Evolutionary conservation across 2,329 filamentous ascomycete species (phyloP), one percentile per base, ranked within the genome.

Genomic region (Akanthomyces muscarius): DNA sequence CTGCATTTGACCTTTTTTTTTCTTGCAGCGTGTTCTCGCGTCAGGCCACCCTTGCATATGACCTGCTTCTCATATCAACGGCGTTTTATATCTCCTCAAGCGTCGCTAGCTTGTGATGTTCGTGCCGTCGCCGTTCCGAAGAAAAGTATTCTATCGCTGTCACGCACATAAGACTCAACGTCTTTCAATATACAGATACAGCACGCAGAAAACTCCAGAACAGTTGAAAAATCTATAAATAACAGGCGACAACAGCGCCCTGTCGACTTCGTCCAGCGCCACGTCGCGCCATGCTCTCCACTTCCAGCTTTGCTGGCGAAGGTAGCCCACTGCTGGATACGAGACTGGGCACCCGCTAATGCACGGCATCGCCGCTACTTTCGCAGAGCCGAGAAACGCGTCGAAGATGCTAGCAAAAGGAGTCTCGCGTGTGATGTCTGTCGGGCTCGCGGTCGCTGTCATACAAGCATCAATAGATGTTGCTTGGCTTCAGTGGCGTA

Each of bases 291-390:
- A 54, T 18, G 4, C 30, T 41, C 51, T 41, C 51, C 51, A 54
- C 51, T 41, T n/a, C 13, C n/a, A 54, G 21, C 51, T 54, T 21
- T 36, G 18, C 23, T 47, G 51, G 30, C 51, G 8, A 10, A 28
- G 50, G 16, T 28, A 52, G 48, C 51, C 51, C 51, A 41, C 51
- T 14, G 21, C 52, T 42, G 38, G 52, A 55, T 55, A 55, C 52
- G 52, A 55, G 52, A 55, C 7, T 4, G 8, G 21, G 18, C 14
- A 25, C n/a, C 52, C 33, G 38, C 52, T 44, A 55, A 42, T 42
- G 52, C 52, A 55, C 38, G 38, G 36, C 52, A 55, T 55, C 36
- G n/a, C 50, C 30, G 30, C 50, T 53, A 53, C 50, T 50, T 16
- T 41, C 10, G 14, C 38, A 41, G 13, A 16, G 38, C 38, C 47